Base-by-base conservation (phyloP, 768 basidiomycete species). In the Serendipita sp. region DNA sequence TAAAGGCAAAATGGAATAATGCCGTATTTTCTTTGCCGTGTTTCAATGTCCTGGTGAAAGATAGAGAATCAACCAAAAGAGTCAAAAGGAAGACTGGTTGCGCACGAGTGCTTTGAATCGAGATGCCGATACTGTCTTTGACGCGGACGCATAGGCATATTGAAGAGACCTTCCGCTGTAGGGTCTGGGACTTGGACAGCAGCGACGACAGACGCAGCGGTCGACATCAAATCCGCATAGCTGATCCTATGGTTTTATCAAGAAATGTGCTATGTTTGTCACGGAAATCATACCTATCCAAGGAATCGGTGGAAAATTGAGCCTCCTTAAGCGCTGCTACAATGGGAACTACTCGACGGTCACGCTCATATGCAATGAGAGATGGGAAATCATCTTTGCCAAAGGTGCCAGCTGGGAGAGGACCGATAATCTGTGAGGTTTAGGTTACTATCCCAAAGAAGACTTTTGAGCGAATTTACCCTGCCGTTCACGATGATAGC, bases 401-500 rank as follows among this genome's bases (percentile, higher is more conserved):
- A 70, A 98, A 90, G 16, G 80, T 79, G 2, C 76, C 78, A 1
- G 72, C 66, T 11, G 73, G 72, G 41, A 96, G 74, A 0, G 90
- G 90, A 0, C 90, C 89, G 28, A 97, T 74, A 60, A 95, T 72
- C 93, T 95, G 67, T 1, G 2, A 22, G 45, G 61, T 33, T 38
- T 43, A 30, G 34, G 42, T 62, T 61, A 38, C 31, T 61, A 28
- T 60, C 63, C 28, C 24, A 41, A 64, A 60, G n/a, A 56, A 3
- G 2, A 20, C 26, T 20, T 26, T 63, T 7, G 24, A 2, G 64
- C 16, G 5, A 9, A 74, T 86, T 70, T 69, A 94, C 91, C 33
- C 94, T 77, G 26, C 94, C 95, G 67, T 96, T 96, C 60, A 89
- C 74, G 38, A 94, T 64, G 41, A 97, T 63, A 0, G 79, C 88